phyloP scores from a whole-genome alignment of 345 rosid species.

The Barbarea vulgaris region DNA sequence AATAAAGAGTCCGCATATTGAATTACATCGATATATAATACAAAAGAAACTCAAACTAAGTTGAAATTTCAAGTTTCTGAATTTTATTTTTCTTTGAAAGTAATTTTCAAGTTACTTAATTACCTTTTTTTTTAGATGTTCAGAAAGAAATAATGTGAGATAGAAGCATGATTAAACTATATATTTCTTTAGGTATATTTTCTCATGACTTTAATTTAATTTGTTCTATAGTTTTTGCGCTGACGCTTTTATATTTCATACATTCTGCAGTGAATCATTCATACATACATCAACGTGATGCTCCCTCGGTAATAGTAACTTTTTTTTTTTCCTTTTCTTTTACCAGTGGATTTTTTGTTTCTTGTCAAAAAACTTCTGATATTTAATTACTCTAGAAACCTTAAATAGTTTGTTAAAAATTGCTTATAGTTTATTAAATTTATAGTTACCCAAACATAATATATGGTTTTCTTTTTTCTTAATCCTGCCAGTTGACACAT shows the following conservation, averaged over 20 bases:
- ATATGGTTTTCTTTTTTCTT: background rate
- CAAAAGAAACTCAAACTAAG: background rate
- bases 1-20: background rate
- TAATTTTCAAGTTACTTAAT: no score
- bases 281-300: slow-evolving; percentile 27
- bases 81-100: background rate
- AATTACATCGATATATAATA: background rate
- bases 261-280: slow-evolving; percentile 27
- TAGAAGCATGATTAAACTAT: no score
- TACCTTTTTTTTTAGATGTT: no score
- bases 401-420: background rate
- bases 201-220: no score
- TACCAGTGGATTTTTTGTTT: background rate
- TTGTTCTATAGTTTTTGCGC: background rate
- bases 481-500: background rate
- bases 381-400: background rate
- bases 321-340: no score
- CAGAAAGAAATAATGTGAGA: no score
- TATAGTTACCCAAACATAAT: background rate
- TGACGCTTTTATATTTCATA: background rate
- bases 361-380: background rate
- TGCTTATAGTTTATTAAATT: background rate
- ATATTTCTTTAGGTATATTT: no score
- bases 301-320: slow-evolving; percentile 11
- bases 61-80: no score